Conservation (phyloP, 495 filamentous ascomycete species). For the Aspergillus ostianus region DNA sequence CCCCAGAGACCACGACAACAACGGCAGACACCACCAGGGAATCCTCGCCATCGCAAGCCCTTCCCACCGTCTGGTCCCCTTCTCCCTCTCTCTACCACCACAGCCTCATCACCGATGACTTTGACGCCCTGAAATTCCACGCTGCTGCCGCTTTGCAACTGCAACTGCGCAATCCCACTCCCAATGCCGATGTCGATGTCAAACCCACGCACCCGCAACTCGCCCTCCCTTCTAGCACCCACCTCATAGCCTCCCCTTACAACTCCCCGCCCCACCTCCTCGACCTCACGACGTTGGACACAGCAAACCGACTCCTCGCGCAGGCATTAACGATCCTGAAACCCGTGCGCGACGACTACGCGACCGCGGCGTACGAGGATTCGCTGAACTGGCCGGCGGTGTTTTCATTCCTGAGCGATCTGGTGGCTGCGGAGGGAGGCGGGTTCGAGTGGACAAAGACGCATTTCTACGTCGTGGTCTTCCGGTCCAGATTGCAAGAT, state of each 20-base stretch:
- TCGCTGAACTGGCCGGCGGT: conserved; percentile 77
- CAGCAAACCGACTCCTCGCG: conserved; percentile 65
- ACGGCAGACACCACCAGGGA: background rate
- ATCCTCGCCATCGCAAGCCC: background rate
- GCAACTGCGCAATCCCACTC: conserved; percentile 4
- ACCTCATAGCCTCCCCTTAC: conserved; percentile 73
- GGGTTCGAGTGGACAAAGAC: conserved; percentile 59
- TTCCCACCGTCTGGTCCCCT: too few relatives aligned
- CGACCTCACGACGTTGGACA: conserved; percentile 62
- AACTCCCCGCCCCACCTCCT: conserved; percentile 64
- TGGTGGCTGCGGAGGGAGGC: conserved; percentile 32
- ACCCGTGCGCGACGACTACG: conserved; percentile 66
- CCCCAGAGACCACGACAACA: background rate
- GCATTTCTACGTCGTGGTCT: conserved; percentile 79
- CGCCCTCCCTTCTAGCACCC: conserved; percentile 16
- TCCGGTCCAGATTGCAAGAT: conserved; percentile 66
- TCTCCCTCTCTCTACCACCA: conserved; percentile 27
- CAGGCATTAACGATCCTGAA: conserved; percentile 63
- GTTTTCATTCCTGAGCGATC: conserved; percentile 48
- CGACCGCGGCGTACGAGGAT: conserved; percentile 68
- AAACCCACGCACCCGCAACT: conserved; percentile 14
- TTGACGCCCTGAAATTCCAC: conserved; percentile 34
- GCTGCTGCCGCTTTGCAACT: conserved; percentile 37
- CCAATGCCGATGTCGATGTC: conserved; percentile 34
- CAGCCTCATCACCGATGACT: conserved; percentile 32